Conservation (phyloP, 1,284 basidiomycete genomes). For the Apiotrichum sp. region DNA sequence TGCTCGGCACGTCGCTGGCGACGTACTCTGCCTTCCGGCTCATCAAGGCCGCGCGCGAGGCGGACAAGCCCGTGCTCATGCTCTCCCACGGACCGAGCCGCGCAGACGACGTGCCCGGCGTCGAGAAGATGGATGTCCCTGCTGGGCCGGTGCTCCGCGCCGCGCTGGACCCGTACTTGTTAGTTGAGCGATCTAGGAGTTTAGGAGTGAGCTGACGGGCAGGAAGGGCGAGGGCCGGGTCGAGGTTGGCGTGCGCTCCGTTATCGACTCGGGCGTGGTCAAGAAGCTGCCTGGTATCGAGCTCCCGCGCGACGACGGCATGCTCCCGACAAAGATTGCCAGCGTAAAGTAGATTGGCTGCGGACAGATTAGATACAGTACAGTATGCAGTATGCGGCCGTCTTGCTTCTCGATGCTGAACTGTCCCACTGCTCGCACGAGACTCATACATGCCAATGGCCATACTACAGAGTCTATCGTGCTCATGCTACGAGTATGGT, state of each 20-base stretch:
- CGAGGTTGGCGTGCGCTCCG: constrained; percentile 18
- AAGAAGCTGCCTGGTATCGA: constrained; percentile 31
- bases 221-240: constrained; percentile 18
- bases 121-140: constrained; percentile 69
- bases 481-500: no score
- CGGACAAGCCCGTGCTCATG: constrained; percentile 68
- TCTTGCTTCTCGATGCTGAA: no score
- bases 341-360: no score
- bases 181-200: neutral
- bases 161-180: constrained; percentile 43
- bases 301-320: constrained; percentile 16
- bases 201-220: neutral
- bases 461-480: no score
- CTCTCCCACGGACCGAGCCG: constrained; percentile 81
- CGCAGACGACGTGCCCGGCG: constrained; percentile 63
- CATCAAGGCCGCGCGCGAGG: constrained; percentile 70
- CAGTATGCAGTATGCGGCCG: no score
- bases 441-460: no score
- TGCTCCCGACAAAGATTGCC: neutral
- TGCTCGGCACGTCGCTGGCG: constrained; percentile 81
- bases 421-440: no score
- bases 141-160: constrained; percentile 64
- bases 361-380: neutral
- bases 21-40: constrained; percentile 85
- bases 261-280: constrained; percentile 38